Evolutionary conservation across 202 grass and related monocot genomes (phyloP).

Genomic region (Hordeum pubiflorum): DNA sequence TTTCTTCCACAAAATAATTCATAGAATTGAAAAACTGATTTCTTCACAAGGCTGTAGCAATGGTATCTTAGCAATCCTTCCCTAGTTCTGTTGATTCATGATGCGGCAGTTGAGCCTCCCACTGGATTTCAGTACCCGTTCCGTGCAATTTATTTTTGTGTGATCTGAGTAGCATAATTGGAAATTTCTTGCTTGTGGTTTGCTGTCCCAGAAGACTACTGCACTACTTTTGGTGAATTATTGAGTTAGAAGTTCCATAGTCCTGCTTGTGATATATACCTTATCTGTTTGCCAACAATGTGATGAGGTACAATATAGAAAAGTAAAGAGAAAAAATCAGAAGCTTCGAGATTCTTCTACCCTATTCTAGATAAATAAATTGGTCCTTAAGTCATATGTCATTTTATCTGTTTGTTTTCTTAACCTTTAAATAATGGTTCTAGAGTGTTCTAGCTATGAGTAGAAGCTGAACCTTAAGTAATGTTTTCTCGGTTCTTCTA

Average conservation of each 20-base stretch:
- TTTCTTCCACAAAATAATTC: neutral
- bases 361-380: neutral
- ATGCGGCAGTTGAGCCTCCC: neutral
- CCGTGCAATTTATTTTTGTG: neutral
- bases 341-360: neutral
- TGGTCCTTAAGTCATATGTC: neutral
- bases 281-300: neutral
- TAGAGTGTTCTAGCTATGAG: no score
- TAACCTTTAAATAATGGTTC: no score
- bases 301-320: neutral
- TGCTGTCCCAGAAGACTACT: neutral
- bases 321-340: neutral
- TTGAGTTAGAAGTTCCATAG: neutral
- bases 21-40: neutral
- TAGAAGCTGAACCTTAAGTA: no score
- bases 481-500: no score
- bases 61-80: neutral
- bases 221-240: neutral
- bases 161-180: neutral
- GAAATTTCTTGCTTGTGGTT: neutral
- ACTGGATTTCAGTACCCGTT: neutral
- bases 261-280: neutral
- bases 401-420: neutral
- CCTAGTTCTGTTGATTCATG: neutral
- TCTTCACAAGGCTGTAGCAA: neutral